phyloP scores from a whole-genome alignment of 306 rosid species.

The Cicer yamashitae region DNA sequence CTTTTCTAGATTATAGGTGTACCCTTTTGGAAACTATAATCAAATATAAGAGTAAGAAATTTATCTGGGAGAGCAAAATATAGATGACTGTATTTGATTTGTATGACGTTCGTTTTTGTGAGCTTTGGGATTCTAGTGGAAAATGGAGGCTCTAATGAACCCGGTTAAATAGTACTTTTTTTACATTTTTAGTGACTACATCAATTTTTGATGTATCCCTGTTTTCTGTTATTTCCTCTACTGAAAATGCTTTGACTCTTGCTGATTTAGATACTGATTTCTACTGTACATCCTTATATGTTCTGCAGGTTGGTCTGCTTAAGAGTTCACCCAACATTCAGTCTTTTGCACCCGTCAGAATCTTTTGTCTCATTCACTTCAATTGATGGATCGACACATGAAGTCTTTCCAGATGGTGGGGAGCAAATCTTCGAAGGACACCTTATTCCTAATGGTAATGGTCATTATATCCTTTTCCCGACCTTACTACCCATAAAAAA shows the following conservation, averaged over 20 bases:
- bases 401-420: constrained; percentile 77
- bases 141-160: constrained; percentile 3
- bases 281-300: constrained; percentile 15
- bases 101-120: neutral
- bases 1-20: neutral
- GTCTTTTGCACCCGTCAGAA: constrained; percentile 77
- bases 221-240: constrained; percentile 17
- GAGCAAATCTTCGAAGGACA: constrained; percentile 73
- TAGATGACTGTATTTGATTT: constrained; percentile 25
- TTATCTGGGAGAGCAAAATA: too few species aligned
- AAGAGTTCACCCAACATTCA: constrained; percentile 87
- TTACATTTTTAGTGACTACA: neutral
- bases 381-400: constrained; percentile 76
- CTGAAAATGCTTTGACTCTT: neutral
- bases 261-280: constrained; percentile 18
- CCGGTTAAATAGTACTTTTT: neutral
- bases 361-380: constrained; percentile 80
- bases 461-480: constrained; percentile 32
- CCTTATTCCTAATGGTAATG: constrained; percentile 78
- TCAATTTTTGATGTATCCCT: neutral
- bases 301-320: constrained; percentile 82
- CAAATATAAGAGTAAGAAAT: too few species aligned
- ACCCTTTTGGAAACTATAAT: neutral
- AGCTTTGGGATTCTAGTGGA: constrained; percentile 26
- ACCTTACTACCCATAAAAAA: constrained; percentile 3